Percentiles rank a stretch among this genome's conserved stretches.
Conservation (phyloP, 192 early-diverging fungal genomes). For the Coemansia sp. region DNA sequence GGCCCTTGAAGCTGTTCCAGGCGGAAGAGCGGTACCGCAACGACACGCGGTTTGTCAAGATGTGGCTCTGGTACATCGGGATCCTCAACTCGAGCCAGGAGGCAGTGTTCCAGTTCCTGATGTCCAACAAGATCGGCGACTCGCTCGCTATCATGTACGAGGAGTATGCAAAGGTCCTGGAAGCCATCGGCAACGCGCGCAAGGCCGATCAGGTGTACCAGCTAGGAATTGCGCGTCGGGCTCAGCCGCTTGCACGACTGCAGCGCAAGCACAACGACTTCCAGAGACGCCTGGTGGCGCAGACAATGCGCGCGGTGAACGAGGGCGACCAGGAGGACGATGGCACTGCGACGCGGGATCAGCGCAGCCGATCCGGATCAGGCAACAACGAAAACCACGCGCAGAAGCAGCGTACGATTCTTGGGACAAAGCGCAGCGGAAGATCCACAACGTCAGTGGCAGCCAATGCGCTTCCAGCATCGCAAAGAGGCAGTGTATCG, state of each 20-base stretch:
- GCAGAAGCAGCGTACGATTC: conserved; percentile 28
- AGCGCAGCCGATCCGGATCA: background rate
- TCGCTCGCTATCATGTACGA: conserved; percentile 69
- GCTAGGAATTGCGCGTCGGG: conserved; percentile 68
- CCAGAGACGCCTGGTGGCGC: conserved; percentile 52
- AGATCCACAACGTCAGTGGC: conserved; percentile 22
- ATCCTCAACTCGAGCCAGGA: conserved; percentile 51
- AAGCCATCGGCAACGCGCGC: conserved; percentile 48
- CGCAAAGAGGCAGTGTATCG: conserved; percentile 19
- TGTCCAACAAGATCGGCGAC: conserved; percentile 68
- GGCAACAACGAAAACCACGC: conserved; percentile 12
- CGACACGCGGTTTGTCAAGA: conserved; percentile 59
- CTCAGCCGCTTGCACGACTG: conserved; percentile 68
- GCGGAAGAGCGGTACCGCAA: conserved; percentile 60
- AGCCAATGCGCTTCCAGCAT: conserved; percentile 34
- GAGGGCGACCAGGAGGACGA: background rate
- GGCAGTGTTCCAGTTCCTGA: conserved; percentile 76
- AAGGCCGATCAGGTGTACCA: conserved; percentile 64
- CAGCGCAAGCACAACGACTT: conserved; percentile 61
- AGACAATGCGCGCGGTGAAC: conserved; percentile 14
- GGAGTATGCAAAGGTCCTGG: conserved; percentile 69
- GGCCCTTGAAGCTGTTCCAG: conserved; percentile 49
- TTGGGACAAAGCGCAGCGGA: conserved; percentile 26
- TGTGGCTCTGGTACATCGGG: conserved; percentile 66
- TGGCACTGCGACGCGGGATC: background rate